These are phyloP conservation scores for Yamadazyma scolyti DNA, from an alignment of 805 yeast genomes.

Conservation along the genomic window DNA sequence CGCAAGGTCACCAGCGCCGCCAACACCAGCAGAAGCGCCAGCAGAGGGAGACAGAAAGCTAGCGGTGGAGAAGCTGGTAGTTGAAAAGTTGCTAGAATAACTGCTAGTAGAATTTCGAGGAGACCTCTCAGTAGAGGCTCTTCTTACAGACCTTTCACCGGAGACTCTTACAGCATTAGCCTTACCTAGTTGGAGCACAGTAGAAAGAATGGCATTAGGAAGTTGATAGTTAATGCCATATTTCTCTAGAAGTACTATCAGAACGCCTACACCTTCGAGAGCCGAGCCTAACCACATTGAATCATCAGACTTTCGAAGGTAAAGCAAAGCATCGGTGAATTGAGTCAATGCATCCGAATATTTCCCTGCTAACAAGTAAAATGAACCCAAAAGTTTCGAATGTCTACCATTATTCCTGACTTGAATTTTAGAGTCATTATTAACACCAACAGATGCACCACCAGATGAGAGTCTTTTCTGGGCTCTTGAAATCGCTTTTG, in stretches of 20 bases:
- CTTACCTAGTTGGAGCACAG: conserved; percentile 29
- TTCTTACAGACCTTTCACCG: conserved; percentile 25
- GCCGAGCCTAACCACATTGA: conserved; percentile 86
- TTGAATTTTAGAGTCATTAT: conserved; percentile 24
- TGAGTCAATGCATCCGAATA: conserved; percentile 64
- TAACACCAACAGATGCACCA: conserved; percentile 30
- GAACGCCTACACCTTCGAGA: conserved; percentile 74
- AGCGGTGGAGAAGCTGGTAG: conserved; percentile 21
- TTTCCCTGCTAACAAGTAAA: conserved; percentile 78
- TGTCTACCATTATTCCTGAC: conserved; percentile 66
- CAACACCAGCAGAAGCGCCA: conserved; percentile 10
- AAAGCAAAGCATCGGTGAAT: conserved; percentile 67
- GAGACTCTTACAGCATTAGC: conserved; percentile 19
- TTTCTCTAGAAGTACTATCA: conserved; percentile 57
- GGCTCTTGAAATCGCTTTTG: conserved; percentile 37
- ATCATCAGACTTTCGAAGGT: conserved; percentile 63
- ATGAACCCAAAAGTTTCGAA: conserved; percentile 68
- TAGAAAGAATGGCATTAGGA: conserved; percentile 33
- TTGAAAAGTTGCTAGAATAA: conserved; percentile 33
- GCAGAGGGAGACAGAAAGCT: conserved; percentile 26
- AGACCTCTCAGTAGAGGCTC: conserved; percentile 38
- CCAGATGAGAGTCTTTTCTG: conserved; percentile 43
- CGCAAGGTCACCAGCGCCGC: conserved; percentile 19
- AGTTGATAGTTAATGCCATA: conserved; percentile 50
- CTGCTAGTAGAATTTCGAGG: conserved; percentile 1